Evolutionary conservation across 805 yeast genomes (phyloP).

Genomic region (Metschnikowia cerradonensis): DNA sequence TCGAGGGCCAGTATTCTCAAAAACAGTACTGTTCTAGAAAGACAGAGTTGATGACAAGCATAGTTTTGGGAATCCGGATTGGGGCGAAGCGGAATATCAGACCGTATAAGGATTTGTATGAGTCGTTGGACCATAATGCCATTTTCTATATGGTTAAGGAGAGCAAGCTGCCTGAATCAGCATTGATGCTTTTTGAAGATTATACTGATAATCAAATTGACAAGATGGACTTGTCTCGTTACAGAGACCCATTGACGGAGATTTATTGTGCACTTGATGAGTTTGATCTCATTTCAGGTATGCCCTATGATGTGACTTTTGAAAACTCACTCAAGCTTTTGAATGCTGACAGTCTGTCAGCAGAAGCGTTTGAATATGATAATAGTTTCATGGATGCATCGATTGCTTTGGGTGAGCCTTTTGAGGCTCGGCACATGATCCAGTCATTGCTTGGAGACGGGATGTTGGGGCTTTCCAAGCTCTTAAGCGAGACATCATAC

Average conservation of each 20-base stretch:
- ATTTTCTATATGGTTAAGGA: conserved; percentile 31
- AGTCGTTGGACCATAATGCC: conserved; percentile 23
- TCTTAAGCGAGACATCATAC: conserved; percentile 29
- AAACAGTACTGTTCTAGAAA: conserved; percentile 1
- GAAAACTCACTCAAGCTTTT: conserved; percentile 46
- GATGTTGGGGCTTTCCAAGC: conserved; percentile 51
- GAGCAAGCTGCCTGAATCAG: conserved; percentile 36
- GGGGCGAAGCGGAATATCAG: conserved; percentile 31
- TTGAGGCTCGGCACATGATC: conserved; percentile 19
- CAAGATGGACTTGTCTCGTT: background rate
- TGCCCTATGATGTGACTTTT: conserved; percentile 56
- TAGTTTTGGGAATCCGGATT: conserved; percentile 34
- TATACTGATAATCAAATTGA: conserved; percentile 6
- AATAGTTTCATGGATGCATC: conserved; percentile 55
- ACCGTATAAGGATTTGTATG: conserved; percentile 26
- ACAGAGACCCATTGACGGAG: conserved; percentile 8
- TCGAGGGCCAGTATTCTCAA: background rate
- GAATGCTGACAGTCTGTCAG: conserved; percentile 22
- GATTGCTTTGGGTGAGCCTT: conserved; percentile 10
- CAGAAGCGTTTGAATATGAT: conserved; percentile 47
- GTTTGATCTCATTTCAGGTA: conserved; percentile 59
- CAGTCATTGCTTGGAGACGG: conserved; percentile 49
- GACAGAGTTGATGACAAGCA: conserved; percentile 19
- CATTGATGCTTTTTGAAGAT: conserved; percentile 50
- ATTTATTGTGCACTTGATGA: conserved; percentile 57